These are phyloP conservation scores for Xylaria bambusicola DNA, from an alignment of 495 filamentous ascomycete genomes.

Conservation along the genomic window DNA sequence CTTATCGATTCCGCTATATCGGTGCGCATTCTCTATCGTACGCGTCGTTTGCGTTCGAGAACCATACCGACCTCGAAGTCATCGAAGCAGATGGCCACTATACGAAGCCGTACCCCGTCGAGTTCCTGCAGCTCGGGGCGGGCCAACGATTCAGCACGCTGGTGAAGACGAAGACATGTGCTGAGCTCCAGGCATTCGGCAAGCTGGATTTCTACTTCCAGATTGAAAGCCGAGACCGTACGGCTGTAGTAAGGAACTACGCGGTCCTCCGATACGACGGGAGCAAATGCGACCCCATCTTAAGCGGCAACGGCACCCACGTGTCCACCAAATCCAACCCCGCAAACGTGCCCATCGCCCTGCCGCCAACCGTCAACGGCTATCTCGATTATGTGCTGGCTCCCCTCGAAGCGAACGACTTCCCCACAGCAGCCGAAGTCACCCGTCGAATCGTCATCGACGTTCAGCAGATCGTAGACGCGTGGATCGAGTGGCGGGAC, in stretches of 20 bases:
- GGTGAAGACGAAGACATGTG: conserved; percentile 40
- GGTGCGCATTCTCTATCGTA: conserved; percentile 51
- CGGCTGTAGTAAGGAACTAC: conserved; percentile 39
- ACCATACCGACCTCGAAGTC: conserved; percentile 45
- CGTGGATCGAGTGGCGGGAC: not conserved
- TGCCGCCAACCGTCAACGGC: conserved; percentile 37
- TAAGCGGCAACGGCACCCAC: not conserved
- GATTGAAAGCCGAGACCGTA: conserved; percentile 48
- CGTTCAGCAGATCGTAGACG: conserved; percentile 28
- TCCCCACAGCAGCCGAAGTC: conserved; percentile 50
- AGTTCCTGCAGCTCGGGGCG: conserved; percentile 48
- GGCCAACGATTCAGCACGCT: conserved; percentile 58
- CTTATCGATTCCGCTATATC: conserved; percentile 56
- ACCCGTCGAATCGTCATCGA: conserved; percentile 48
- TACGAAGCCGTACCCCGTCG: conserved; percentile 45
- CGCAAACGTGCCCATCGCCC: conserved; percentile 28
- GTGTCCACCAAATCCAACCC: conserved; percentile 22
- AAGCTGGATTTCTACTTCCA: conserved; percentile 51
- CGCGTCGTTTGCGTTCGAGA: conserved; percentile 48
- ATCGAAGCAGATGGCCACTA: conserved; percentile 58
- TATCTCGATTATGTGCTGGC: conserved; percentile 55
- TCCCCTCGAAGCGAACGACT: conserved; percentile 38
- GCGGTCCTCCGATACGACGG: conserved; percentile 48
- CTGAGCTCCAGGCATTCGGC: conserved; percentile 37
- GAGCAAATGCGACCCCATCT: conserved; percentile 21